Evolutionary conservation across 116 monocot species (phyloP), one percentile per base, ranked within the genome.

Genomic region (Phalaenopsis hybrid): DNA sequence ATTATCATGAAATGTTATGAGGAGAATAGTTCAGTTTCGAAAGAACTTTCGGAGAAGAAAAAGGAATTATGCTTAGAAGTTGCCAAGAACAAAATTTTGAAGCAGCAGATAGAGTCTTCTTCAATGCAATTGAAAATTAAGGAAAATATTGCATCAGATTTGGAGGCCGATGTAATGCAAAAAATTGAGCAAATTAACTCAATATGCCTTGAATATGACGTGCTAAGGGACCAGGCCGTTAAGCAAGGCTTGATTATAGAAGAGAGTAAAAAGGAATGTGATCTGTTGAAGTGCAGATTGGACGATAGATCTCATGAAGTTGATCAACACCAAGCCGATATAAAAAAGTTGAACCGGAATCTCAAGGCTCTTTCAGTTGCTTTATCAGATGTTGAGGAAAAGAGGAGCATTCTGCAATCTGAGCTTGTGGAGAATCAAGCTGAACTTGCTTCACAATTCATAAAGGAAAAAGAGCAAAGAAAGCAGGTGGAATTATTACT

Each of bases 71-170:
- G 45, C 34, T 70, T 84, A 31, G 78, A 87, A 87, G 45, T 78
- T 58, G 85, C 87, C 78, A 86, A 88, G 72, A 83, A 81, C 45
- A 74, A 84, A 68, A 88, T 79, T 33, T 80, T 96, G 73, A 92
- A 81, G 83, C 82, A 89, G 52, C 58, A 58, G 15, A 49, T 89
- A 31, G 78, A 79, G 82, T 88, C 85, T n/a, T 80, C 88, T 43
- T 81, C 43, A 45, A 57, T 58, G 76, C 45, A 86, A 44, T 8
- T 82, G 45, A 57, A 75, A 70, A 79, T 51, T 37, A 89, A 87
- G 57, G 87, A 87, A 78, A 61, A 78, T 5, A 59, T 80, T 72
- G 46, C 59, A 68, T 79, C 31, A 6, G 80, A 86, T 44, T 63
- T 79, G 68, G 75, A 57, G 44, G 75, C 55, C 18, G 50, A 79